Evolutionary conservation across 139 green algal species (phyloP).

Genomic region (Chlorella sp.): DNA sequence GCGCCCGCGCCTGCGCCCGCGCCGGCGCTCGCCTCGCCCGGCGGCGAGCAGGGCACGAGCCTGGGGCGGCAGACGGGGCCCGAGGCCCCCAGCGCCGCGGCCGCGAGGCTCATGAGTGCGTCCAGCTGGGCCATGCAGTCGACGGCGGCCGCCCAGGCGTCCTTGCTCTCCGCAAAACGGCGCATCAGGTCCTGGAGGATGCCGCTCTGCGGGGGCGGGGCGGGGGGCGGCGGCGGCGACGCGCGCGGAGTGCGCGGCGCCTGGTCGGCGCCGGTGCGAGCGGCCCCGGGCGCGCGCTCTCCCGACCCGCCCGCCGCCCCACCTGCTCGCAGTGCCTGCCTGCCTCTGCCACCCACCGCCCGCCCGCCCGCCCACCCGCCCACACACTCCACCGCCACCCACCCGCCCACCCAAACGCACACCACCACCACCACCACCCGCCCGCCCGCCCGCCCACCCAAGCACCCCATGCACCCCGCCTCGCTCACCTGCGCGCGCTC

Average conservation of each 20-base stretch:
- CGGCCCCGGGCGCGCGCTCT: too few relatives aligned
- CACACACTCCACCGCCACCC: neutral
- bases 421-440: too few relatives aligned
- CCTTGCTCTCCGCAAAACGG: constrained; percentile 58
- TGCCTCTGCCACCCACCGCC: too few relatives aligned
- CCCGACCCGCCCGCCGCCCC: too few relatives aligned
- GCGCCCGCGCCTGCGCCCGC: neutral
- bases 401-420: too few relatives aligned
- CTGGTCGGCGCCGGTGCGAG: constrained; percentile 20
- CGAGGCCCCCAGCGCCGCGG: constrained; percentile 44
- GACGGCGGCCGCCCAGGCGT: constrained; percentile 75
- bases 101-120: constrained; percentile 84
- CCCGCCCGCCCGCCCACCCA: constrained; percentile 4
- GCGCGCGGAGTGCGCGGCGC: neutral
- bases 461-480: neutral
- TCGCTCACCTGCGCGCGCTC: constrained; percentile 36
- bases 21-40: neutral
- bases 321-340: too few relatives aligned
- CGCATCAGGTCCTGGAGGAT: constrained; percentile 57
- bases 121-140: constrained; percentile 82
- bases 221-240: too few relatives aligned
- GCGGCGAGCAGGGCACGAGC: constrained; percentile 38
- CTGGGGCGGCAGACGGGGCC: constrained; percentile 65
- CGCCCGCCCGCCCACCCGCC: too few relatives aligned
- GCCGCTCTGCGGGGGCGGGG: too few relatives aligned